phyloP scores from a whole-genome alignment of 2,329 filamentous ascomycete genomes.

The Xylariaceae sp. region DNA sequence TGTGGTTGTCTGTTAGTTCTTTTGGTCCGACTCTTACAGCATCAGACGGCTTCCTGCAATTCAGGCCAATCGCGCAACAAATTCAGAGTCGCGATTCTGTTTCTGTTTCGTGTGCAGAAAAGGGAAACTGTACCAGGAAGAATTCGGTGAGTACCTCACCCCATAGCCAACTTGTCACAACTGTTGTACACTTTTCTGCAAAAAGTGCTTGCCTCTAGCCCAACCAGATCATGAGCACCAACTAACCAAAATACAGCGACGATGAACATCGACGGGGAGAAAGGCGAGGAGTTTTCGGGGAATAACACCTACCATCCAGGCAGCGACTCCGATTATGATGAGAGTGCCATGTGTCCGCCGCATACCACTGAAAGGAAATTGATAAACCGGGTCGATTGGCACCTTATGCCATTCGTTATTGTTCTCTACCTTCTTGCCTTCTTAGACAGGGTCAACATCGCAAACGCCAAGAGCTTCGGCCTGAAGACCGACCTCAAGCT shows the following conservation, averaged over 20 bases:
- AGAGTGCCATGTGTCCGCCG: constrained; percentile 40
- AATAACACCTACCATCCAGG: constrained; percentile 31
- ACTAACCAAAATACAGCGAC: neutral
- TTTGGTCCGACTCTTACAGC: too few relatives aligned
- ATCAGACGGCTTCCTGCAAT: too few relatives aligned
- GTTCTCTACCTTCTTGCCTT: constrained; percentile 49
- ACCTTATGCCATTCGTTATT: constrained; percentile 69
- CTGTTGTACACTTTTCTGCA: too few relatives aligned
- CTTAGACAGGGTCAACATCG: constrained; percentile 70
- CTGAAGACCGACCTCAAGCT: constrained; percentile 63
- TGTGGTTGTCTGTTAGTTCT: too few relatives aligned
- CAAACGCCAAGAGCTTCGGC: constrained; percentile 69
- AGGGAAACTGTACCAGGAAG: too few relatives aligned
- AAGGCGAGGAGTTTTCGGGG: constrained; percentile 16
- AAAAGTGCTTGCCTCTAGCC: too few relatives aligned
- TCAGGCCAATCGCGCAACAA: too few relatives aligned
- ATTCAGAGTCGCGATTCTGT: too few relatives aligned
- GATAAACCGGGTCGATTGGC: constrained; percentile 67
- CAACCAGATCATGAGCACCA: too few relatives aligned
- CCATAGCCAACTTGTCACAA: too few relatives aligned
- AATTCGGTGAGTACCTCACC: too few relatives aligned
- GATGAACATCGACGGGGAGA: constrained; percentile 25
- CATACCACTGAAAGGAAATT: constrained; percentile 63
- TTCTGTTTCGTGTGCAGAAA: too few relatives aligned
- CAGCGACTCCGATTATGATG: constrained; percentile 30